Evolutionary conservation across 371 early-diverging fungal genomes (phyloP), one percentile per base, ranked within the genome.

Genomic region (Mucor mucedo): DNA sequence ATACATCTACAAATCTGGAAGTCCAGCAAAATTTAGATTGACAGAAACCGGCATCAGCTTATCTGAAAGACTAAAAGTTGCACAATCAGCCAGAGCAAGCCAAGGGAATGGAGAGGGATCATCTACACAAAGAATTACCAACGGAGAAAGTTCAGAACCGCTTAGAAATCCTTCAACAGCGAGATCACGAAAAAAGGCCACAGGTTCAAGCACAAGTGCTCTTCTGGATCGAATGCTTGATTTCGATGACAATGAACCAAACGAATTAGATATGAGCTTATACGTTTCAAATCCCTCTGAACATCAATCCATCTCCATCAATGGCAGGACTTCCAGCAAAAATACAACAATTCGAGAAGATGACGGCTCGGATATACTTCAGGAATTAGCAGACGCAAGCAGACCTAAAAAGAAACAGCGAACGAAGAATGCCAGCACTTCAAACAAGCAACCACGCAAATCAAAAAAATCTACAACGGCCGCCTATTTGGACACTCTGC

Each of bases 41-140:
- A 90, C 95, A 0, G 92, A 90, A 3, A 85, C 89, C 29, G 97
- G 97, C 0, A 33, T 70, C 5, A 77, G 69, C 0, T 78, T 93
- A 57, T 93, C 91, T 0, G 33, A 69, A 38, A 74, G 76, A 38
- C 69, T 91, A 28, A 75, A 71, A 28, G 10, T 5, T 6, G 27
- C 27, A 10, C 16, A 6, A 47, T 16, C 6, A 1, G 1, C 16
- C 48, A 41, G 60, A 66, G 21, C 0, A 21, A 21, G 21, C 21
- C 21, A 21, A 21, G 21, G 21, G 21, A 2, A 69, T 41, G 30
- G 47, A 38, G 48, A 21, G 71, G 5, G 8, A 7, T 9, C 48
- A 10, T 28, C 48, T 7, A 47, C 48, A 47, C 27, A 16, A 4
- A 47, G 7, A 21, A 5, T 2, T 2, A 21, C 48, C 48, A 0